Percentiles rank a stretch among this genome's conserved stretches.
These are phyloP conservation scores for Puccinia hordei DNA, from an alignment of 1,284 basidiomycete genomes.

Conservation along the genomic window DNA sequence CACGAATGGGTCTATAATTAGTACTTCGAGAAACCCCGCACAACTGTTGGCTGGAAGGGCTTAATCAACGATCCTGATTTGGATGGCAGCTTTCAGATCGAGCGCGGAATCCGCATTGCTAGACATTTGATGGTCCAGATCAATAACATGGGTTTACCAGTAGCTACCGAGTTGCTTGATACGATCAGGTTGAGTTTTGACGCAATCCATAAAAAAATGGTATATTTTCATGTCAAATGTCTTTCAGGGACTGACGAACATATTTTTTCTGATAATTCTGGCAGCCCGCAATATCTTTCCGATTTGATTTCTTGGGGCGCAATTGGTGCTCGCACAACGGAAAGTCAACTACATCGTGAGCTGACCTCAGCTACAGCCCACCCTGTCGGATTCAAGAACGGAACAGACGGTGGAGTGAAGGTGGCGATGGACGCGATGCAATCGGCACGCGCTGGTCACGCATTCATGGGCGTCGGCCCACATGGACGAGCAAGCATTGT, in stretches of 20 bases:
- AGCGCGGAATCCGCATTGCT: constrained; percentile 85
- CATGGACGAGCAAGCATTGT: constrained; percentile 83
- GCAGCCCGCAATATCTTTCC: constrained; percentile 64
- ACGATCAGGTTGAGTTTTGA: constrained; percentile 60
- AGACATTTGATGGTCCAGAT: constrained; percentile 86
- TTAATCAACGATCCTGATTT: constrained; percentile 74
- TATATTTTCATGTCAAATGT: constrained; percentile 32
- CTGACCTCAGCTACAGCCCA: constrained; percentile 58
- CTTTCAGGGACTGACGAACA: too few relatives aligned
- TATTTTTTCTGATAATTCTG: constrained; percentile 59
- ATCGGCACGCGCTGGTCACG: constrained; percentile 57
- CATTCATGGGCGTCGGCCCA: constrained; percentile 59
- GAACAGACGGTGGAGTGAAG: constrained; percentile 58
- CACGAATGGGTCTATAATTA: not conserved
- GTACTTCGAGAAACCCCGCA: constrained; percentile 68
- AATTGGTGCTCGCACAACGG: constrained; percentile 91
- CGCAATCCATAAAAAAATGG: constrained; percentile 18
- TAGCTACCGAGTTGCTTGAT: constrained; percentile 89
- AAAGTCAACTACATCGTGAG: constrained; percentile 62
- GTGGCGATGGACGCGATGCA: constrained; percentile 59
- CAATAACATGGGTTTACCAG: constrained; percentile 82
- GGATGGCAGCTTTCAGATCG: constrained; percentile 92
- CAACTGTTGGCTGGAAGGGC: constrained; percentile 76
- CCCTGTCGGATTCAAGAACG: constrained; percentile 60
- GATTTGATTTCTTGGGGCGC: constrained; percentile 91